Conservation (phyloP, 2,329 filamentous ascomycete species). For the Penicillium sp. region DNA sequence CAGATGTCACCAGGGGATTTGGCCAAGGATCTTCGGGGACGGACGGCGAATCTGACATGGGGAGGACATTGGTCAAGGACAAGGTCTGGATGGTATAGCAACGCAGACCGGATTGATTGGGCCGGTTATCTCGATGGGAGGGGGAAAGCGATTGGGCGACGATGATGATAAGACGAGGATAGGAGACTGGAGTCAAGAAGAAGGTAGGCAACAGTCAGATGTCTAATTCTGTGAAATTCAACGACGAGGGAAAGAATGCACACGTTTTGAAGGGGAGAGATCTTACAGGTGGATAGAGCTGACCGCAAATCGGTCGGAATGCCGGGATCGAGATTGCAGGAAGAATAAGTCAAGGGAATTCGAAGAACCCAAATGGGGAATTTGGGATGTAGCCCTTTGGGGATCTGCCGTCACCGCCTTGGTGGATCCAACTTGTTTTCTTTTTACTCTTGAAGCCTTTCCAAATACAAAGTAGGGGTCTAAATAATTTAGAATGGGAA, state of each 20-base stretch:
- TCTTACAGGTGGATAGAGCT: slow-evolving; percentile 31
- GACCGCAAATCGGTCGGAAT: slow-evolving; percentile 17
- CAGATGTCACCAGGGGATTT: slow-evolving; percentile 47
- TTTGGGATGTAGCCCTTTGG: neutral
- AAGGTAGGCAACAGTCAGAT: slow-evolving; percentile 8
- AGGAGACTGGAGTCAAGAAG: neutral
- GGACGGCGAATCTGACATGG: slow-evolving; percentile 50
- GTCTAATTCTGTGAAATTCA: slow-evolving; percentile 9
- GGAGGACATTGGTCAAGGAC: slow-evolving; percentile 48
- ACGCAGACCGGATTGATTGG: slow-evolving; percentile 13
- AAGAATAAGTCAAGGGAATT: neutral
- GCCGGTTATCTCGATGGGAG: neutral
- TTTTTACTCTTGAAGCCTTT: neutral
- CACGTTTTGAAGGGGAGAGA: slow-evolving; percentile 30
- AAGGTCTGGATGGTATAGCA: slow-evolving; percentile 25
- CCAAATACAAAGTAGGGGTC: neutral
- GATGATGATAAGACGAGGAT: neutral
- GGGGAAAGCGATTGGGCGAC: neutral
- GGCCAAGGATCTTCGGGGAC: slow-evolving; percentile 42
- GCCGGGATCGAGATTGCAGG: slow-evolving; percentile 10
- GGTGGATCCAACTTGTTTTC: neutral
- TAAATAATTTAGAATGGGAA: neutral
- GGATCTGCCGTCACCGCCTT: slow-evolving; percentile 3
- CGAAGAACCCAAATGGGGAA: neutral
- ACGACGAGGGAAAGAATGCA: slow-evolving; percentile 11